phyloP scores from a whole-genome alignment of 2,329 filamentous ascomycete genomes.

The Talaromyces pinophilus region DNA sequence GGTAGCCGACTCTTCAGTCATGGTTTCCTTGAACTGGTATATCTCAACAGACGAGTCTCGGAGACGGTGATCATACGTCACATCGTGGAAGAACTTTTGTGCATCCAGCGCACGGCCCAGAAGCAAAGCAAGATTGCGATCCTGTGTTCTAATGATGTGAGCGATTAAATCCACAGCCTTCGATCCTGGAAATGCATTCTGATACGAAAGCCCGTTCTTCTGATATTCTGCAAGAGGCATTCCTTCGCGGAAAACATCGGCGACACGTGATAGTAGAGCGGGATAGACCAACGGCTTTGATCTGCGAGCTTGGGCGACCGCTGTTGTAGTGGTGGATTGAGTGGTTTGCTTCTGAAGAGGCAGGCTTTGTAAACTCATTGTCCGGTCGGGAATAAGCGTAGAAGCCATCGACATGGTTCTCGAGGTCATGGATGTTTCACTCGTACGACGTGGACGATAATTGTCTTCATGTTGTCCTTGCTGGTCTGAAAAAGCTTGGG shows the following conservation, averaged over 20 bases:
- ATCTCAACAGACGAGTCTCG: slow-evolving; percentile 93
- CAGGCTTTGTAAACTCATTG: slow-evolving; percentile 58
- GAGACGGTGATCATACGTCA: slow-evolving; percentile 93
- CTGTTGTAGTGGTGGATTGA: slow-evolving; percentile 57
- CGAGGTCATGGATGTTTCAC: slow-evolving; percentile 46
- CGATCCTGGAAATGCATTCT: slow-evolving; percentile 92
- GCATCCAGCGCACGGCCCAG: slow-evolving; percentile 90
- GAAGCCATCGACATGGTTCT: slow-evolving; percentile 94
- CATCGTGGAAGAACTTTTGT: slow-evolving; percentile 99
- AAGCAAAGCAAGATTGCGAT: slow-evolving; percentile 88
- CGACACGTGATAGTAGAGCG: slow-evolving; percentile 87
- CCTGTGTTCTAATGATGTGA: slow-evolving; percentile 95
- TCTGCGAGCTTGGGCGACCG: slow-evolving; percentile 62
- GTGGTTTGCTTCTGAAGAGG: slow-evolving; percentile 53
- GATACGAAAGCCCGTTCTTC: slow-evolving; percentile 96
- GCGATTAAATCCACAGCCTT: slow-evolving; percentile 95
- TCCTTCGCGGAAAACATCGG: slow-evolving; percentile 86
- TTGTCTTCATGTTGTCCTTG: slow-evolving; percentile 55
- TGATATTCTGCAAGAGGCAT: slow-evolving; percentile 83
- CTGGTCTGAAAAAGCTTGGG: slow-evolving; percentile 36
- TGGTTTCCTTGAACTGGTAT: slow-evolving; percentile 92
- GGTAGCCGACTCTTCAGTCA: slow-evolving; percentile 70
- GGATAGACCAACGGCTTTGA: slow-evolving; percentile 88
- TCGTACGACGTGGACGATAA: slow-evolving; percentile 42
- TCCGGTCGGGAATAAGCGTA: slow-evolving; percentile 57